A percentile compares a stretch with the other conserved stretches of the same genome.
These are phyloP conservation scores for Elsinoe perseae DNA, from an alignment of 2,329 filamentous ascomycete species.

Conservation along the genomic window DNA sequence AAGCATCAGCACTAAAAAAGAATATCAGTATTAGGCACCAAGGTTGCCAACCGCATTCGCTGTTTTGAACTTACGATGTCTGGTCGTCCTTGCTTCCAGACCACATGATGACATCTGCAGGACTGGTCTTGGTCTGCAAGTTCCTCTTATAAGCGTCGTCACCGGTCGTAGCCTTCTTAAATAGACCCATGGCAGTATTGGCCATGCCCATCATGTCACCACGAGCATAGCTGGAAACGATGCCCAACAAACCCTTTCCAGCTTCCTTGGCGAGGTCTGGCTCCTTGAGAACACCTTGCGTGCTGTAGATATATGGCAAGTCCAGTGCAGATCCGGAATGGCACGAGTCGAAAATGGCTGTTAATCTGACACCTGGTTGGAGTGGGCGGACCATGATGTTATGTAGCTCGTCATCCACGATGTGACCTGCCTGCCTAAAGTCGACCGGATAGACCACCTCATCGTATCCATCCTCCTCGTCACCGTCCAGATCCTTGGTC, in stretches of 20 bases:
- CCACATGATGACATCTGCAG: conserved; percentile 97
- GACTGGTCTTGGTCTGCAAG: conserved; percentile 80
- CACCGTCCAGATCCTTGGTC: conserved; percentile 68
- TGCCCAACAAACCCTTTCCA: conserved; percentile 60
- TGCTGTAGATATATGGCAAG: conserved; percentile 72
- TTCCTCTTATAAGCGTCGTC: conserved; percentile 73
- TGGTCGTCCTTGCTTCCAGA: conserved; percentile 93
- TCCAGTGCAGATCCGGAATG: conserved; percentile 72
- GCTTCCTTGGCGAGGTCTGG: conserved; percentile 75
- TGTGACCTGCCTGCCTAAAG: conserved; percentile 69
- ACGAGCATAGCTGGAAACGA: conserved; percentile 70
- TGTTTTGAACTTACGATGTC: conserved; percentile 63
- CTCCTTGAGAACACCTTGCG: conserved; percentile 72
- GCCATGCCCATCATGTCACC: conserved; percentile 80
- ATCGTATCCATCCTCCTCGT: conserved; percentile 74
- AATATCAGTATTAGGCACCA: background rate
- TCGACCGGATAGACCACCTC: conserved; percentile 81
- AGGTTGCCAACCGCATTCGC: background rate
- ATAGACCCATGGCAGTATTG: conserved; percentile 68
- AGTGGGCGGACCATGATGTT: conserved; percentile 70
- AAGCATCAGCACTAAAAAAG: conserved; percentile 68
- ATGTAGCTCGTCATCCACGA: conserved; percentile 79
- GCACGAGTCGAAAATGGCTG: conserved; percentile 74
- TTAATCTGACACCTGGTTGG: conserved; percentile 72
- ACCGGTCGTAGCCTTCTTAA: conserved; percentile 79